These are phyloP conservation scores for Ustilago tritici DNA, from an alignment of 1,284 basidiomycete genomes.

Conservation along the genomic window DNA sequence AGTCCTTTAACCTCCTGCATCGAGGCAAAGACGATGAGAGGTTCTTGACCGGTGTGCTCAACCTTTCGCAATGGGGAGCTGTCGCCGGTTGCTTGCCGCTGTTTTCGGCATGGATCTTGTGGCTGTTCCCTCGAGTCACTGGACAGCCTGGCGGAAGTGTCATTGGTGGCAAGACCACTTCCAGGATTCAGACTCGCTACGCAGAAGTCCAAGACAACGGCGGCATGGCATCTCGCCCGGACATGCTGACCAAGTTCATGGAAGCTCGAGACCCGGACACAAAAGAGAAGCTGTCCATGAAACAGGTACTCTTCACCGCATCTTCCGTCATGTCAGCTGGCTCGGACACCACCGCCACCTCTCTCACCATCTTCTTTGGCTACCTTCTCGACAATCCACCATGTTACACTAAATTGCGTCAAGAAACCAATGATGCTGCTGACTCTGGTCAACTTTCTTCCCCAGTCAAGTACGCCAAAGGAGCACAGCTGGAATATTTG, in stretches of 20 bases:
- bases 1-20: constrained; percentile 48
- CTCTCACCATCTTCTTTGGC: constrained; percentile 60
- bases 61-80: constrained; percentile 58
- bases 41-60: constrained; percentile 53
- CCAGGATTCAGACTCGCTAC: constrained; percentile 47
- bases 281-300: constrained; percentile 37
- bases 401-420: constrained; percentile 52
- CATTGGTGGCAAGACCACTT: constrained; percentile 49
- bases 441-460: constrained; percentile 47
- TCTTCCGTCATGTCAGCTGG: constrained; percentile 59
- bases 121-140: constrained; percentile 41
- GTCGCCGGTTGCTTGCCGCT: constrained; percentile 49
- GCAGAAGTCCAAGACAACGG: constrained; percentile 46
- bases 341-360: constrained; percentile 62
- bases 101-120: constrained; percentile 38
- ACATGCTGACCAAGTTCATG: constrained; percentile 61
- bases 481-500: constrained; percentile 54
- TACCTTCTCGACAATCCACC: constrained; percentile 58
- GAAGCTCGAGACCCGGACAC: constrained; percentile 50
- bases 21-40: constrained; percentile 38
- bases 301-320: constrained; percentile 45
- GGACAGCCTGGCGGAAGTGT: constrained; percentile 55
- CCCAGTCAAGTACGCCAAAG: constrained; percentile 59
- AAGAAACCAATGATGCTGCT: constrained; percentile 58
- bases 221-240: constrained; percentile 32